Conservation (phyloP, 257 asterid genomes). For the Nicotiana knightiana region DNA sequence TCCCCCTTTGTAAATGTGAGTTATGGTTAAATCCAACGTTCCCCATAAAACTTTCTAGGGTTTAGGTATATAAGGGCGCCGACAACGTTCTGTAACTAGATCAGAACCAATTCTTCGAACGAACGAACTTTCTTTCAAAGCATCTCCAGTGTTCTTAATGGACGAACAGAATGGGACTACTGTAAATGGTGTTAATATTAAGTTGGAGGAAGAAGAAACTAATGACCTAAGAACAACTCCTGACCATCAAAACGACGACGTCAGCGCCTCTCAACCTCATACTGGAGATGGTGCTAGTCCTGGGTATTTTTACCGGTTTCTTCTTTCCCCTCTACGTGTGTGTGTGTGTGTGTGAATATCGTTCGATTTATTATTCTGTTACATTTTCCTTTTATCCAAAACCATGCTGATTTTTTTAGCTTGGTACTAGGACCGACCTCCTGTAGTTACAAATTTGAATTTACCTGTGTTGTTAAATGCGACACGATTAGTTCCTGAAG, state of each 20-base stretch:
- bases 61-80: not conserved
- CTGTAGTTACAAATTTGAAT: not conserved
- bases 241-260: conserved; percentile 8
- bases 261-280: conserved; percentile 28
- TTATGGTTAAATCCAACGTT: not conserved
- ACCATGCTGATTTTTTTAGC: not conserved
- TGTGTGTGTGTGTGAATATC: not conserved
- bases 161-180: conserved; percentile 3
- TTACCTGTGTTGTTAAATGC: not conserved
- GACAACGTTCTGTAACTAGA: not conserved
- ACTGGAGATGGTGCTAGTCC: conserved; percentile 54
- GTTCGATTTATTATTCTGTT: not conserved
- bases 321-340: not conserved
- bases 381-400: not conserved
- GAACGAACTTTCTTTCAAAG: not conserved
- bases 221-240: not conserved
- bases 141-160: not conserved
- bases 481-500: not conserved
- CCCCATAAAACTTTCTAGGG: not conserved
- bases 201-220: conserved; percentile 1
- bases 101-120: not conserved
- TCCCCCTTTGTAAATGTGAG: too few species aligned
- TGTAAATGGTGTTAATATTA: not conserved
- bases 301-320: conserved; percentile 28
- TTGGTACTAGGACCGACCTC: not conserved